These are phyloP conservation scores for Rhodotorula kratochvilovae DNA, from an alignment of 768 basidiomycete species.

Conservation along the genomic window DNA sequence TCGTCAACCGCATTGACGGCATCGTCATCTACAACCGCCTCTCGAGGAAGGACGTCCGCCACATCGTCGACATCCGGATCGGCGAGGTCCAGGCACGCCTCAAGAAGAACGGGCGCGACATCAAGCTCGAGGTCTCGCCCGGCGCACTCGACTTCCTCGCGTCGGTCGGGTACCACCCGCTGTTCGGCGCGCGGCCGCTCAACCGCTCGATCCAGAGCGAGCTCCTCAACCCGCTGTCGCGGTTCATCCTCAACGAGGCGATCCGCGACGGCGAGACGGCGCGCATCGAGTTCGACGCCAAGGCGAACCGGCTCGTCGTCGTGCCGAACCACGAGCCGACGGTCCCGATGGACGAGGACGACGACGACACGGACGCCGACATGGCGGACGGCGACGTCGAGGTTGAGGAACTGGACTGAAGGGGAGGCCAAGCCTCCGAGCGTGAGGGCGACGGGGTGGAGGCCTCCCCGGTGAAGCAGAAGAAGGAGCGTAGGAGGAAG, in stretches of 20 bases:
- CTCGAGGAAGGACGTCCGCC: constrained; percentile 60
- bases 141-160: constrained; percentile 63
- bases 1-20: constrained; percentile 43
- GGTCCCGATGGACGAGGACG: constrained; percentile 61
- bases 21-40: constrained; percentile 29
- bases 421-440: constrained; percentile 13
- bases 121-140: constrained; percentile 70
- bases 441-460: constrained; percentile 15
- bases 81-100: constrained; percentile 80
- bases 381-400: constrained; percentile 28
- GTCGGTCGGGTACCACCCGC: constrained; percentile 70
- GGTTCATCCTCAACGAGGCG: constrained; percentile 74
- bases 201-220: constrained; percentile 88
- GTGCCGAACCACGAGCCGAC: constrained; percentile 71
- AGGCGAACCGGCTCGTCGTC: constrained; percentile 70
- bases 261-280: constrained; percentile 77
- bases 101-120: constrained; percentile 62
- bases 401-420: constrained; percentile 33
- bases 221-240: constrained; percentile 81
- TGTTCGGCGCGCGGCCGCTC: constrained; percentile 86
- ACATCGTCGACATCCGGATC: constrained; percentile 83
- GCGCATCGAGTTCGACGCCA: constrained; percentile 70
- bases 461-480: constrained; percentile 12
- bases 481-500: constrained; percentile 1
- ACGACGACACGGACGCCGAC: constrained; percentile 54